A percentile compares a stretch with the other conserved stretches of the same genome.
phyloP scores from a whole-genome alignment of 306 rosid species.

The Cyamopsis tetragonoloba region DNA sequence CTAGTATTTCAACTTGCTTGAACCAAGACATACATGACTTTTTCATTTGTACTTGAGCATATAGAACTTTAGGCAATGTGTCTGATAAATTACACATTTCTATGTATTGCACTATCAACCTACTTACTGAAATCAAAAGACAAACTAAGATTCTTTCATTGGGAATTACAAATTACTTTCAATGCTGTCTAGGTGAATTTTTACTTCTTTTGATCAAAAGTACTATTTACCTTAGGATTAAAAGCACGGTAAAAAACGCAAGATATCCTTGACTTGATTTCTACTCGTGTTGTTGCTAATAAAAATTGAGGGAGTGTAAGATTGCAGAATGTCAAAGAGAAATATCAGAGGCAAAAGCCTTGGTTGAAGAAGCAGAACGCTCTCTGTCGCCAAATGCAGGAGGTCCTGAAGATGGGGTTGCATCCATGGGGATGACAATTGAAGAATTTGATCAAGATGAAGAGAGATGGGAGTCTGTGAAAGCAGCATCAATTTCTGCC shows the following conservation, averaged over 20 bases:
- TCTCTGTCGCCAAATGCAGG: slow-evolving; percentile 39
- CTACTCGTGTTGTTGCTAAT: not conserved
- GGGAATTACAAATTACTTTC: too few relatives aligned
- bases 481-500: slow-evolving; percentile 70
- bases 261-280: not conserved
- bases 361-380: slow-evolving; percentile 74
- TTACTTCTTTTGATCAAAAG: not conserved
- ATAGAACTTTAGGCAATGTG: too few relatives aligned
- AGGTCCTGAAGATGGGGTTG: slow-evolving; percentile 21
- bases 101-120: too few relatives aligned
- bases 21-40: too few relatives aligned
- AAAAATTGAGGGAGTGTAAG: slow-evolving; percentile 32
- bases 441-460: slow-evolving; percentile 44
- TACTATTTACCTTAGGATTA: not conserved
- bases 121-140: too few relatives aligned
- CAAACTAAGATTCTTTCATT: too few relatives aligned
- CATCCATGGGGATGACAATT: slow-evolving; percentile 19
- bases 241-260: not conserved
- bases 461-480: slow-evolving; percentile 74
- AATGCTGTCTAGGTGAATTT: too few relatives aligned
- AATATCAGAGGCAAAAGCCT: slow-evolving; percentile 65
- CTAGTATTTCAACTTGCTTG: too few relatives aligned
- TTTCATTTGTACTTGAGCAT: too few relatives aligned
- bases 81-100: too few relatives aligned
- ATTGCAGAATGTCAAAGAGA: slow-evolving; percentile 79